Base-by-base conservation (phyloP, 768 basidiomycete species). In the Russula sp. region DNA sequence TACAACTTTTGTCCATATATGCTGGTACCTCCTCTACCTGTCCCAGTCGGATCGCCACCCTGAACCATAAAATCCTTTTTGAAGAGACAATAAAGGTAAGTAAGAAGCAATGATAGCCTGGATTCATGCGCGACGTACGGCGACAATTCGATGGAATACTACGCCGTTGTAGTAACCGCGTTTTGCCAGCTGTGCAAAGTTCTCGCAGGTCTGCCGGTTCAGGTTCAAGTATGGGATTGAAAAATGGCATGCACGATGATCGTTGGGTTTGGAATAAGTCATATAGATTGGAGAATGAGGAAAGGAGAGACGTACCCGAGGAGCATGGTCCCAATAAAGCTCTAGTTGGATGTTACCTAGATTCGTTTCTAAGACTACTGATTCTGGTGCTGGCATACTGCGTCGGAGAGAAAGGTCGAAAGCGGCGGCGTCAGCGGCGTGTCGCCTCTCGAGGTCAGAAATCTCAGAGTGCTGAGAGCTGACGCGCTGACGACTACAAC, bases 21-120 rank as follows among this genome's bases (percentile, higher is more conserved):
- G 70, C 92, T 92, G 30, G 88, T 90, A 46, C 92, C 91, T 38
- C 96, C 95, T 71, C 91, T 79, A 30, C 96, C 96, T 1, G 96
- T 98, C 28, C 96, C 96, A 18, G 94, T 96, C 13, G 95, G 96
- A 74, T 96, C 94, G 48, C 95, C 96, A 32, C 84, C 87, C 78
- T 99, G 96, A 18, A 97, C 87, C 96, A 98, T 98, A 72, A 98
- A 98, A 73, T 95, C 94, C 89, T 95, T 71, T 24, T 50, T 9
- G 5, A 9, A 54, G 54, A 38, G 61, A 38, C 40, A n/a, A 51
- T 52, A 11, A 55, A 4, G 18, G 34, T 6, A 30, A 30, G 52
- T 30, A 24, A 14, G 11, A 38, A 14, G 14, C n/a, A 38, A 10
- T 38, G 30, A 51, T 54, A 50, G 72, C 32, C 20, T 18, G 5